Percentiles rank a stretch among this genome's conserved stretches.
phyloP scores from a whole-genome alignment of 2,329 filamentous ascomycete genomes.

The Thielaviopsis punctulata region DNA sequence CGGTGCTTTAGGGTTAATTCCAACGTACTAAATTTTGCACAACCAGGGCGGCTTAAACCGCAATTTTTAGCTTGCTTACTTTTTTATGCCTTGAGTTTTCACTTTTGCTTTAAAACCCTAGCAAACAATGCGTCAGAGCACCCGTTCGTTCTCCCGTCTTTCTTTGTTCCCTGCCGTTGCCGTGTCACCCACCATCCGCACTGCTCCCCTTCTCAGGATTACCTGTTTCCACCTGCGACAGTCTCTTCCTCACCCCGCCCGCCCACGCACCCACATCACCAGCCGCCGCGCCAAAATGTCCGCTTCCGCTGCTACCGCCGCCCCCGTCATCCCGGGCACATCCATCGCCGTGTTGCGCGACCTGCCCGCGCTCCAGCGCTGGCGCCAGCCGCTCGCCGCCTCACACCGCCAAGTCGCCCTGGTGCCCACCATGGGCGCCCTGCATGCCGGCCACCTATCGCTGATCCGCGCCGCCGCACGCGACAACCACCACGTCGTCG shows the following conservation, averaged over 20 bases:
- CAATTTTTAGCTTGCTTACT: too few species aligned
- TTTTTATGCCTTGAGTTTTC: too few species aligned
- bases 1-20: too few species aligned
- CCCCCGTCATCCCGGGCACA: conserved; percentile 35
- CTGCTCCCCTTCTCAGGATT: too few species aligned
- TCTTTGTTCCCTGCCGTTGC: not conserved
- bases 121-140: not conserved
- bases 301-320: conserved; percentile 14
- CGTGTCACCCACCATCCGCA: not conserved
- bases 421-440: conserved; percentile 92
- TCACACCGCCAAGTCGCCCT: conserved; percentile 62
- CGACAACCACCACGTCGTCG: conserved; percentile 74
- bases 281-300: conserved; percentile 12
- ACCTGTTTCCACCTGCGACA: not conserved
- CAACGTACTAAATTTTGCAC: too few species aligned
- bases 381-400: conserved; percentile 47
- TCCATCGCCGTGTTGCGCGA: conserved; percentile 59
- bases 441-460: conserved; percentile 81
- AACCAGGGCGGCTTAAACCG: too few species aligned
- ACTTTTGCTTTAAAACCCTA: too few species aligned
- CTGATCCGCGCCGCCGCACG: conserved; percentile 68
- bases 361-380: conserved; percentile 51
- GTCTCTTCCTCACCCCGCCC: conserved; percentile 1
- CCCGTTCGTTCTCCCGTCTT: not conserved
- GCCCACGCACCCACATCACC: conserved; percentile 10